A percentile compares a stretch with the other conserved stretches of the same genome.
phyloP scores from a whole-genome alignment of 2,329 filamentous ascomycete species.

The Anisogramma anomala region DNA sequence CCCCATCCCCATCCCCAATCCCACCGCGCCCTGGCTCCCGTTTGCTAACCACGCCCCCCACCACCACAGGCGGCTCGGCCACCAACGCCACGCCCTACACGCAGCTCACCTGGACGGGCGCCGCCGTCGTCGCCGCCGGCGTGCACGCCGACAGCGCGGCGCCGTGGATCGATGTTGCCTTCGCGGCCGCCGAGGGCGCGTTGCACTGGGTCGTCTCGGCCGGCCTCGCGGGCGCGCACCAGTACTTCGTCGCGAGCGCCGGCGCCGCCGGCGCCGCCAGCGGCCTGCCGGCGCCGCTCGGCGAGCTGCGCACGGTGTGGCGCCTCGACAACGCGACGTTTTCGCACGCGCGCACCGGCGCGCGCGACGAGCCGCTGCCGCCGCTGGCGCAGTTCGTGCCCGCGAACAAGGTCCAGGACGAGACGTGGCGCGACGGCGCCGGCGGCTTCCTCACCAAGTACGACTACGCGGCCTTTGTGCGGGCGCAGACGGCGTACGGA shows the following conservation, averaged over 20 bases:
- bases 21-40: no score
- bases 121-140: constrained; percentile 27
- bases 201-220: constrained; percentile 41
- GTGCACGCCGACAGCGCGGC: constrained; percentile 22
- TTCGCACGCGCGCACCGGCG: constrained; percentile 31
- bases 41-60: no score
- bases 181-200: constrained; percentile 35
- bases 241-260: constrained; percentile 40
- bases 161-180: constrained; percentile 36
- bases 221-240: constrained; percentile 37
- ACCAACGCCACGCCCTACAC: constrained; percentile 21
- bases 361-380: constrained; percentile 33
- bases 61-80: no score
- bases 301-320: constrained; percentile 39
- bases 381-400: constrained; percentile 29
- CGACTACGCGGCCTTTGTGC: constrained; percentile 22
- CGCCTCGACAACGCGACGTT: constrained; percentile 38
- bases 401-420: constrained; percentile 40
- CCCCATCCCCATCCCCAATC: no score
- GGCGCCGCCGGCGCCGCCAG: no score
- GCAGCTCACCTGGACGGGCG: constrained; percentile 36
- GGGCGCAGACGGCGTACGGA: constrained; percentile 34
- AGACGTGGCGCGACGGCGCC: constrained; percentile 39
- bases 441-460: constrained; percentile 40
- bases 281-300: constrained; percentile 32